phyloP scores from a whole-genome alignment of 192 early-diverging fungal species.

The Piromyces finnis region DNA sequence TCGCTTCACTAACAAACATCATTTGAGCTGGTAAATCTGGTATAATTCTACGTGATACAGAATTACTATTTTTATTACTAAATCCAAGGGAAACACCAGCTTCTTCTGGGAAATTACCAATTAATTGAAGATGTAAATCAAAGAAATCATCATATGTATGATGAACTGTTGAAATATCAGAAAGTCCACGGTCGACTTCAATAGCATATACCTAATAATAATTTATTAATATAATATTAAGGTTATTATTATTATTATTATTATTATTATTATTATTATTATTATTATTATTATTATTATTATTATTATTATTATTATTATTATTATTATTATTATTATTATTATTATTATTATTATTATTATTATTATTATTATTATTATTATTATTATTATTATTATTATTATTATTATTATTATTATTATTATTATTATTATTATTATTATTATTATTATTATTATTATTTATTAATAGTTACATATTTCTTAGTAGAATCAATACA shows the following conservation, averaged over 20 bases:
- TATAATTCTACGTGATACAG: slow-evolving; percentile 10
- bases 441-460: too few relatives aligned
- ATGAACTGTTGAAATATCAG: background rate
- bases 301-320: too few relatives aligned
- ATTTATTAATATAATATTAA: too few relatives aligned
- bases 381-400: too few relatives aligned
- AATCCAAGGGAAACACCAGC: slow-evolving; percentile 13
- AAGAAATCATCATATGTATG: slow-evolving; percentile 21
- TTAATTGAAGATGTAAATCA: slow-evolving; percentile 28
- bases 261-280: too few relatives aligned
- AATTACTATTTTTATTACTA: background rate
- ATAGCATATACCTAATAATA: background rate
- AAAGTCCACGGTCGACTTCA: background rate
- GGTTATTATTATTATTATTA: too few relatives aligned
- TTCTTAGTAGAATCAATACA: background rate
- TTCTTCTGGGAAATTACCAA: slow-evolving; percentile 35
- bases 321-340: too few relatives aligned
- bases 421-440: too few relatives aligned
- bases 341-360: too few relatives aligned
- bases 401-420: too few relatives aligned
- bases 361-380: too few relatives aligned
- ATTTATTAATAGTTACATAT: background rate
- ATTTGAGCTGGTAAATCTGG: slow-evolving; percentile 33
- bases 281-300: too few relatives aligned
- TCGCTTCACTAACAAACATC: slow-evolving; percentile 37